These are phyloP conservation scores for Corymbia citriodora DNA, from an alignment of 441 rosid species.

Conservation along the genomic window DNA sequence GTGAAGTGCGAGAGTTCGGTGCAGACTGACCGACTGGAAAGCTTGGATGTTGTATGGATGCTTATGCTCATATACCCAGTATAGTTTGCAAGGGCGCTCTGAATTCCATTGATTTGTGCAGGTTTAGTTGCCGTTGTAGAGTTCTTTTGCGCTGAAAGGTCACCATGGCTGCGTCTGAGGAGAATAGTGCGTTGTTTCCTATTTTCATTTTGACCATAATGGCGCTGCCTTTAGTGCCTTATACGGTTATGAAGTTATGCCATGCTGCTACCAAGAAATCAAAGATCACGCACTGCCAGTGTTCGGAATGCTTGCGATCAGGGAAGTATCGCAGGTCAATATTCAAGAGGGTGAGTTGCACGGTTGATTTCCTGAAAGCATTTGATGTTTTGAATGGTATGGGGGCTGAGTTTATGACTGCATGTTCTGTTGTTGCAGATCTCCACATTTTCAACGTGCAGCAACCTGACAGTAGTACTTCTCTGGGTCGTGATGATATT, in stretches of 20 bases:
- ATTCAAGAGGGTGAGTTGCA: constrained; percentile 57
- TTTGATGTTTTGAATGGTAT: not conserved
- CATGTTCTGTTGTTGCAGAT: constrained; percentile 41
- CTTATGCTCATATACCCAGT: not conserved
- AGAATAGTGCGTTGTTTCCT: constrained; percentile 85
- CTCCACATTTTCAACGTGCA: constrained; percentile 87
- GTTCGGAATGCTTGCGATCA: constrained; percentile 70
- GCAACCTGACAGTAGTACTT: constrained; percentile 79
- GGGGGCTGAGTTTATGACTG: not conserved
- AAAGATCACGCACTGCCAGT: constrained; percentile 75
- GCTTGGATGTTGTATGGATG: not conserved
- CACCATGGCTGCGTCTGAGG: constrained; percentile 87
- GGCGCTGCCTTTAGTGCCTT: constrained; percentile 94
- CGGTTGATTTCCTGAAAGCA: not conserved
- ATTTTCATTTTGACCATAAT: constrained; percentile 92
- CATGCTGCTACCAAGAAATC: constrained; percentile 63
- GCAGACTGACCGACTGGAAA: not conserved
- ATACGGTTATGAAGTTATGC: constrained; percentile 68
- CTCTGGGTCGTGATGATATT: constrained; percentile 89
- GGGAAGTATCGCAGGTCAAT: constrained; percentile 87
- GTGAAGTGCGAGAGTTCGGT: not conserved
- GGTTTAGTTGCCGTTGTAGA: not conserved
- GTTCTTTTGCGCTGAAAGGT: constrained; percentile 27
- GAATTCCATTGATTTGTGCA: not conserved
- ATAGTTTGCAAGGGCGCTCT: not conserved